These are phyloP conservation scores for Smallanthus sonchifolius DNA, from an alignment of 129 eudicot species.

Conservation along the genomic window DNA sequence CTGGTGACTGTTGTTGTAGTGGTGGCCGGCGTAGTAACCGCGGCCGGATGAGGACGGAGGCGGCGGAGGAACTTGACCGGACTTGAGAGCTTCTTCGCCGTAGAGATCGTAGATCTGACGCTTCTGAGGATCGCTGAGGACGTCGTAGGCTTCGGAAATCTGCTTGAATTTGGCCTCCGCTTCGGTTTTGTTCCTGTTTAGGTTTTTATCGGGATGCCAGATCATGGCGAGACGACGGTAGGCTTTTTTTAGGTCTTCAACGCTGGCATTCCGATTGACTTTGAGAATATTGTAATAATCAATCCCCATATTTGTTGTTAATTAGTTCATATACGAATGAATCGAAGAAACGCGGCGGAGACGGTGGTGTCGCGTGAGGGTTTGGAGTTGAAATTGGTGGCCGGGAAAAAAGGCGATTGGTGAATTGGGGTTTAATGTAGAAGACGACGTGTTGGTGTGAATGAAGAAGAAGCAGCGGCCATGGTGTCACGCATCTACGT, in stretches of 20 bases:
- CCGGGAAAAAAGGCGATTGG: neutral
- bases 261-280: conserved; percentile 85
- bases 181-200: conserved; percentile 48
- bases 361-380: conserved; percentile 5
- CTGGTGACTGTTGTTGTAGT: conserved; percentile 17
- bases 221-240: conserved; percentile 88
- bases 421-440: conserved; percentile 13
- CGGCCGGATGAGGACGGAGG: conserved; percentile 43
- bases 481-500: conserved; percentile 39
- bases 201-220: conserved; percentile 78
- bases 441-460: conserved; percentile 26
- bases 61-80: conserved; percentile 74
- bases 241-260: conserved; percentile 73
- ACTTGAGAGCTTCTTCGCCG: conserved; percentile 89
- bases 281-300: conserved; percentile 89
- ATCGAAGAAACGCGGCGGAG: neutral
- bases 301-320: conserved; percentile 39
- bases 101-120: conserved; percentile 98
- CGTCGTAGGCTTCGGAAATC: conserved; percentile 91
- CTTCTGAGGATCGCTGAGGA: conserved; percentile 81
- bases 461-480: conserved; percentile 18
- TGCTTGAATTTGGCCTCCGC: conserved; percentile 88
- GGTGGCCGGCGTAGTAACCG: conserved; percentile 17
- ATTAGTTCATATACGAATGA: neutral
- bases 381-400: neutral